Percentiles rank a stretch among this genome's conserved stretches.
Conservation (phyloP, 2,329 filamentous ascomycete species). For the Epichloe aotearoae region DNA sequence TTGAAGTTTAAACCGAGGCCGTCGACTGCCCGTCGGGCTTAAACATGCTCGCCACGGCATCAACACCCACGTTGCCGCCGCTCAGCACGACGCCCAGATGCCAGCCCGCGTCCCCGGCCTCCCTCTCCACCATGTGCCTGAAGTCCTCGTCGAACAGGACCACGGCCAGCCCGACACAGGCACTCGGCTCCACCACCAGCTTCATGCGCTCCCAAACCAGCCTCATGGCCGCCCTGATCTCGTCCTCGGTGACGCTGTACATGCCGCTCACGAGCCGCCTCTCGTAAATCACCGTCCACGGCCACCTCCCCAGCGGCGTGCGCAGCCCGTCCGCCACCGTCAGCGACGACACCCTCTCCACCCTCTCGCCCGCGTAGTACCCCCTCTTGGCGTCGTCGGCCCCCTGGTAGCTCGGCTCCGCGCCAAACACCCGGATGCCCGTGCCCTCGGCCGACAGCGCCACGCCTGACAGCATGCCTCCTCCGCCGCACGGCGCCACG, state of each 20-base stretch:
- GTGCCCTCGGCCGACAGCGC: constrained; percentile 62
- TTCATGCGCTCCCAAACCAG: constrained; percentile 81
- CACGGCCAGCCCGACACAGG: too few species aligned
- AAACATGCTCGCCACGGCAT: too few species aligned
- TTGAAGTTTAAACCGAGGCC: too few species aligned
- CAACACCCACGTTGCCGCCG: too few species aligned
- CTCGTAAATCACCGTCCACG: constrained; percentile 68
- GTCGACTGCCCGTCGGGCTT: too few species aligned
- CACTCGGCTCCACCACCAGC: constrained; percentile 78
- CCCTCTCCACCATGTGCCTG: too few species aligned
- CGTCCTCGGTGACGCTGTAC: constrained; percentile 62
- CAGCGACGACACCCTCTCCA: constrained; percentile 56
- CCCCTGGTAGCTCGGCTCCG: constrained; percentile 72
- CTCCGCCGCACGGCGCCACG: constrained; percentile 75
- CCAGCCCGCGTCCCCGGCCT: too few species aligned
- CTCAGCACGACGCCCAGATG: too few species aligned
- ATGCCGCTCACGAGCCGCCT: constrained; percentile 55
- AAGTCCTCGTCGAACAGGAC: too few species aligned
- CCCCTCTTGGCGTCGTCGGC: constrained; percentile 72
- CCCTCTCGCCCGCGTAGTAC: constrained; percentile 47
- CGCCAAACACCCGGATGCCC: constrained; percentile 66
- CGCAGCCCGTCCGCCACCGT: constrained; percentile 84
- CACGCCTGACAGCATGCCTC: constrained; percentile 74
- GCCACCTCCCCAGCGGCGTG: constrained; percentile 63
- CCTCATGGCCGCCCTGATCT: constrained; percentile 65